Percentiles rank a stretch among this genome's conserved stretches.
phyloP scores from a whole-genome alignment of 1,284 basidiomycete genomes.

The Prillingera fragicola region DNA sequence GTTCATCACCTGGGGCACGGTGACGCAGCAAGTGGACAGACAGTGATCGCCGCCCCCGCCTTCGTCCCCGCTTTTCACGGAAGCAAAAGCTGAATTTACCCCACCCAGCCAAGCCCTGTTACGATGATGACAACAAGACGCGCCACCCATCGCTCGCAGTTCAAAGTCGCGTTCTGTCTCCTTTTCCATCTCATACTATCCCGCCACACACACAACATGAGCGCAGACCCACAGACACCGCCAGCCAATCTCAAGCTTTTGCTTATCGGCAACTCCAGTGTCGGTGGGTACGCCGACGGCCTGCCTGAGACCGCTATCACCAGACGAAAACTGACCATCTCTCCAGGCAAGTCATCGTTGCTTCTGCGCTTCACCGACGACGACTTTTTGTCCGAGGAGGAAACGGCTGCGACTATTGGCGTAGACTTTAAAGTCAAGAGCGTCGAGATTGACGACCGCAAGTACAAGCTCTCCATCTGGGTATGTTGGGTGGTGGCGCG shows the following conservation, averaged over 20 bases:
- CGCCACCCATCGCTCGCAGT: no score
- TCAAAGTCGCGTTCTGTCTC: no score
- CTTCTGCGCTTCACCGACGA: slow-evolving; percentile 92
- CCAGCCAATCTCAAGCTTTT: slow-evolving; percentile 51
- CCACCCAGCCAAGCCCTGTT: no score
- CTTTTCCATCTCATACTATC: no score
- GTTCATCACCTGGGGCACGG: no score
- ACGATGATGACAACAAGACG: no score
- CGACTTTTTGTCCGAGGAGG: slow-evolving; percentile 91
- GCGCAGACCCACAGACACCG: slow-evolving; percentile 1
- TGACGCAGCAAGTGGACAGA: no score
- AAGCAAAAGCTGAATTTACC: no score
- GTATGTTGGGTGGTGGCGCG: slow-evolving; percentile 26
- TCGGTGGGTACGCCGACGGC: slow-evolving; percentile 60
- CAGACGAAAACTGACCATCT: no score
- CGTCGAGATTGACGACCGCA: slow-evolving; percentile 50
- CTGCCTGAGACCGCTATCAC: not conserved
- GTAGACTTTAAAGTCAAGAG: slow-evolving; percentile 54
- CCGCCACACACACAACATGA: slow-evolving; percentile 1
- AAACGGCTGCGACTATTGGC: slow-evolving; percentile 83
- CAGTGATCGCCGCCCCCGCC: no score
- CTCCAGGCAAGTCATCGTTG: slow-evolving; percentile 62
- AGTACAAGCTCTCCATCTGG: slow-evolving; percentile 57
- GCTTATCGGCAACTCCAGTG: slow-evolving; percentile 73
- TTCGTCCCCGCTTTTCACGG: no score